Evolutionary conservation across 164 flowering plant genomes (phyloP).

Genomic region (Chimonanthus salicifolius): DNA sequence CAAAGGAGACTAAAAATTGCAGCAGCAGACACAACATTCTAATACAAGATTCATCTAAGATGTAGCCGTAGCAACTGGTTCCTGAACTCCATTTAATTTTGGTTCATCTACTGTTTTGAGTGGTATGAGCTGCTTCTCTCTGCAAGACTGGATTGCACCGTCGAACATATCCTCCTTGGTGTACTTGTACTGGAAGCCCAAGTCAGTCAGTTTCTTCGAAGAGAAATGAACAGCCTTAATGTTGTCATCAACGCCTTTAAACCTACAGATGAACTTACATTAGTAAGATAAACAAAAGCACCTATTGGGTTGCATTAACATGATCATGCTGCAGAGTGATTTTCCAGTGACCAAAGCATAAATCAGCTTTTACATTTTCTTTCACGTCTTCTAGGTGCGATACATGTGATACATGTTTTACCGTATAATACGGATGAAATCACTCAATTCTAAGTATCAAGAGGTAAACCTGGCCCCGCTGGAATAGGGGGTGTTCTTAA

Average conservation of each 20-base stretch:
- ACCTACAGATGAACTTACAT: slow-evolving; percentile 29
- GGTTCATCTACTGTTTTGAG: neutral
- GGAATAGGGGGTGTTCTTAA: too few relatives aligned
- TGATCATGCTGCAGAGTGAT: neutral
- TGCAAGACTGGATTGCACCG: slow-evolving; percentile 62
- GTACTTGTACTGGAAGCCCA: slow-evolving; percentile 64
- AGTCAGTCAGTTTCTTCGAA: slow-evolving; percentile 52
- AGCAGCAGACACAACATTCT: neutral
- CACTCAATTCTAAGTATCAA: too few relatives aligned
- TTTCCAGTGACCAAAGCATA: too few relatives aligned
- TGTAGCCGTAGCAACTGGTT: neutral
- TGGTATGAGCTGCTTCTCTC: slow-evolving; percentile 59
- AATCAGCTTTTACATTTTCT: too few relatives aligned
- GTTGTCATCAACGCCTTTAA: slow-evolving; percentile 44
- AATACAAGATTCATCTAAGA: neutral
- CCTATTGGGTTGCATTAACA: neutral
- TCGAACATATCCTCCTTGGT: slow-evolving; percentile 68
- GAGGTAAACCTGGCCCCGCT: too few relatives aligned
- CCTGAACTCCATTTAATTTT: neutral
- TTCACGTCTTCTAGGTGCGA: neutral
- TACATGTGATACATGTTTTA: neutral
- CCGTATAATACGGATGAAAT: neutral
- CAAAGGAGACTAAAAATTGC: neutral
- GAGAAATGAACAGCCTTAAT: slow-evolving; percentile 37
- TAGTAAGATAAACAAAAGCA: neutral